Evolutionary conservation across 2,329 filamentous ascomycete genomes (phyloP).

Genomic region (Penicillium sp.): DNA sequence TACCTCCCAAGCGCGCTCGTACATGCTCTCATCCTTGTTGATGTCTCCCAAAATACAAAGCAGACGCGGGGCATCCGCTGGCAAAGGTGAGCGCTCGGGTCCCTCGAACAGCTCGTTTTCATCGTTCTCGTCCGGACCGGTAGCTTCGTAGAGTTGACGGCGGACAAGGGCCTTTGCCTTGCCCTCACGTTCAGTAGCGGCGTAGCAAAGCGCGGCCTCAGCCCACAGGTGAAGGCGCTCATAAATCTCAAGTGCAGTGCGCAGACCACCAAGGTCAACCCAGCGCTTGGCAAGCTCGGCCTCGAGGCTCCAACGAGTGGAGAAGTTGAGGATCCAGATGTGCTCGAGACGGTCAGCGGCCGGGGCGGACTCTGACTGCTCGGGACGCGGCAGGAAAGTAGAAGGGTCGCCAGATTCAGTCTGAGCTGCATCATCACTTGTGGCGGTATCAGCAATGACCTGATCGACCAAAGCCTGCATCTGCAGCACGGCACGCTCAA

Average conservation of each 20-base stretch:
- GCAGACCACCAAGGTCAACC: constrained; percentile 82
- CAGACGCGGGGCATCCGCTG: constrained; percentile 79
- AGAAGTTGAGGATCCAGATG: constrained; percentile 79
- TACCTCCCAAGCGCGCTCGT: constrained; percentile 84
- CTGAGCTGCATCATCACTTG: constrained; percentile 40
- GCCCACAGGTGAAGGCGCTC: constrained; percentile 92
- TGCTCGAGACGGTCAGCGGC: constrained; percentile 76
- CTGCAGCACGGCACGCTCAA: constrained; percentile 87
- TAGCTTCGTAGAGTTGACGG: constrained; percentile 74
- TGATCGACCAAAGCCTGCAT: constrained; percentile 95
- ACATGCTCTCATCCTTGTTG: constrained; percentile 72
- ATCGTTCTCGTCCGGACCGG: constrained; percentile 48
- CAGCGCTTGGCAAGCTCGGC: constrained; percentile 91
- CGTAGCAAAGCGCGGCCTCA: constrained; percentile 88
- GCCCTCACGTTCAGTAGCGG: constrained; percentile 75
- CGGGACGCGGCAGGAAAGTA: constrained; percentile 78
- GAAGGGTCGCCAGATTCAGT: constrained; percentile 56
- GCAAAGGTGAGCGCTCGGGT: constrained; percentile 68
- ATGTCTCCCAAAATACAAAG: constrained; percentile 95
- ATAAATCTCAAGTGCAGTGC: constrained; percentile 93
- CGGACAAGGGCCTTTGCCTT: constrained; percentile 78
- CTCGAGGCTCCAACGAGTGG: constrained; percentile 90
- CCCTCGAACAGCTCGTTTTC: constrained; percentile 65
- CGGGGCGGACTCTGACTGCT: constrained; percentile 72
- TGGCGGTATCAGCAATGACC: constrained; percentile 80